Percentiles rank a stretch among this genome's conserved stretches.
These are phyloP conservation scores for Colletotrichum lupini DNA, from an alignment of 2,329 filamentous ascomycete species.

Conservation along the genomic window DNA sequence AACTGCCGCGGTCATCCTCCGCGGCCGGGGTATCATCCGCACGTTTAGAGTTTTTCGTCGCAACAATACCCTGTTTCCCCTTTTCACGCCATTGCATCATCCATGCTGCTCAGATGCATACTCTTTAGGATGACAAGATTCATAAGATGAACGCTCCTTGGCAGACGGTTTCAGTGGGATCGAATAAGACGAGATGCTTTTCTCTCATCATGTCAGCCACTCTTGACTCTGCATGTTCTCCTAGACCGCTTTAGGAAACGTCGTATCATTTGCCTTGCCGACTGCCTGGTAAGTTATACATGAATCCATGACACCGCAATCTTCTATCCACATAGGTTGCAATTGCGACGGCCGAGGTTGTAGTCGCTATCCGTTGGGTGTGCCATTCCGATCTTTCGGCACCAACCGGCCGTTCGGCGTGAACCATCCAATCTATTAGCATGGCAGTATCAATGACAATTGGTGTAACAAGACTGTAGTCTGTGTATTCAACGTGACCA, in stretches of 20 bases:
- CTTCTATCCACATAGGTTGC: background rate
- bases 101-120: background rate
- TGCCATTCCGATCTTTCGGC: background rate
- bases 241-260: background rate
- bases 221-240: background rate
- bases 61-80: background rate
- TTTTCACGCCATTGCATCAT: too few relatives aligned
- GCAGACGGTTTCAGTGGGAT: conserved; percentile 3
- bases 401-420: background rate
- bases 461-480: background rate
- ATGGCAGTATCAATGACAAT: background rate
- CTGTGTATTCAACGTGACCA: background rate
- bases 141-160: conserved; percentile 21
- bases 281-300: background rate
- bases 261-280: background rate
- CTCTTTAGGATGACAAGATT: background rate
- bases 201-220: background rate
- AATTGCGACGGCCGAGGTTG: background rate
- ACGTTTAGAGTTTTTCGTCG: conserved; percentile 15
- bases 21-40: background rate
- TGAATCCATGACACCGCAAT: background rate
- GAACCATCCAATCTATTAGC: background rate
- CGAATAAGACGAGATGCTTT: background rate
- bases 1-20: background rate
- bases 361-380: background rate